Conservation (phyloP, 768 basidiomycete species). For the Termitomyces sp. region DNA sequence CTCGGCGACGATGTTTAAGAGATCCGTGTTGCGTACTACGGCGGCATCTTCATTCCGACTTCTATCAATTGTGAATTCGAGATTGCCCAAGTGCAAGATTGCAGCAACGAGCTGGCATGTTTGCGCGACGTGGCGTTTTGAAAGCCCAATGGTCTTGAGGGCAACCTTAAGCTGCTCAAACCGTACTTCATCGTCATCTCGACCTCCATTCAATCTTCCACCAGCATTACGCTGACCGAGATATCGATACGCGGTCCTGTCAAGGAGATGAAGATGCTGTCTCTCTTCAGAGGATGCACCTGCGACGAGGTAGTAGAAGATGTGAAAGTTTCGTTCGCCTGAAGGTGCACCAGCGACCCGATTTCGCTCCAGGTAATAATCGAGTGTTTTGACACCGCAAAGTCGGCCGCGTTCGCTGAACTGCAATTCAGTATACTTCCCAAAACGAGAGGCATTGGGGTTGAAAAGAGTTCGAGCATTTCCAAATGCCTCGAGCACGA, state of each 20-base stretch:
- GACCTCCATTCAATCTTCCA: conserved; percentile 41
- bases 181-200: conserved; percentile 79
- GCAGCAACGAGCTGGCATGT: conserved; percentile 93
- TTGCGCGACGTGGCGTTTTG: conserved; percentile 93
- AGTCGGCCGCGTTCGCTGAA: conserved; percentile 91
- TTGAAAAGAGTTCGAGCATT: conserved; percentile 91
- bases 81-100: conserved; percentile 94
- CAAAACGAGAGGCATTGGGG: conserved; percentile 93
- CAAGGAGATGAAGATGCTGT: conserved; percentile 79
- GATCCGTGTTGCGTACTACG: conserved; percentile 81
- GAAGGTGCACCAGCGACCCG: conserved; percentile 85
- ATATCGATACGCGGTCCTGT: conserved; percentile 83
- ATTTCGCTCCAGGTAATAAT: conserved; percentile 92
- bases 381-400: conserved; percentile 88
- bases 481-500: conserved; percentile 93
- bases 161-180: conserved; percentile 95
- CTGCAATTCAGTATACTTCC: conserved; percentile 97
- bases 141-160: conserved; percentile 89
- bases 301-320: conserved; percentile 94
- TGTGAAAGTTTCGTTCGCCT: conserved; percentile 96
- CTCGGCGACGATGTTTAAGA: conserved; percentile 81
- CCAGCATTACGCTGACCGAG: conserved; percentile 65
- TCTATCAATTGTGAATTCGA: conserved; percentile 87
- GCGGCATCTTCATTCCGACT: conserved; percentile 88
- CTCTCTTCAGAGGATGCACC: conserved; percentile 88